Percentiles rank a stretch among this genome's conserved stretches.
Evolutionary conservation across 768 basidiomycete species (phyloP).

Genomic region (Suillus discolor): DNA sequence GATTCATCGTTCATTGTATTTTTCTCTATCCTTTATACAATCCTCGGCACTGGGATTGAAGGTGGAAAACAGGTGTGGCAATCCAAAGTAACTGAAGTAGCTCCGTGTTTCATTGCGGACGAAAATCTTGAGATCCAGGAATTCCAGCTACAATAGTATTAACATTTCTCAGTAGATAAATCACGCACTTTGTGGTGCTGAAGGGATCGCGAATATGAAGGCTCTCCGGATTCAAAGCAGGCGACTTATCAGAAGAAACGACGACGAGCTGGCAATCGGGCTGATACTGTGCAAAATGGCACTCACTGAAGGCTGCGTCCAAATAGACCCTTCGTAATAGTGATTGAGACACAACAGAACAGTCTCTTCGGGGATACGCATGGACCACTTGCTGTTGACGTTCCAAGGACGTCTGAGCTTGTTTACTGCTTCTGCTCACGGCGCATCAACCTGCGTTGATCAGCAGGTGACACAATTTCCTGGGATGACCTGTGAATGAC

Average conservation of each 20-base stretch:
- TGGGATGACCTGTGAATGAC: not conserved
- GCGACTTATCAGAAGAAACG: not conserved
- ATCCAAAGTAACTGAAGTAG: conserved; percentile 29
- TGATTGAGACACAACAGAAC: not conserved
- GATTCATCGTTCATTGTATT: too few species aligned
- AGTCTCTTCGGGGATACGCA: not conserved
- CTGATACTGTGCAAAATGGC: not conserved
- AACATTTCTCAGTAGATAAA: conserved; percentile 26
- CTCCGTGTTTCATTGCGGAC: conserved; percentile 22
- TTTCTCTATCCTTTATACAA: too few species aligned
- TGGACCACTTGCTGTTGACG: not conserved
- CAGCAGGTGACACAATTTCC: not conserved
- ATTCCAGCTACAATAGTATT: conserved; percentile 30
- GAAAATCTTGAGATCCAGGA: conserved; percentile 32
- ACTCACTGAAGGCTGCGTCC: not conserved
- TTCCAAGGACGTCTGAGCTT: not conserved
- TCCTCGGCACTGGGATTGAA: conserved; percentile 17
- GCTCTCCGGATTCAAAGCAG: not conserved
- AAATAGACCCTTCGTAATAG: too few species aligned
- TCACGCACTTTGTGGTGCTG: not conserved
- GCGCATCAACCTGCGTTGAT: not conserved
- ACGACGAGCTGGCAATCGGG: not conserved
- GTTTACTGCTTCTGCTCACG: not conserved
- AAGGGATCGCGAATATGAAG: not conserved
- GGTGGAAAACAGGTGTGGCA: conserved; percentile 27